Evolutionary conservation across 2,329 filamentous ascomycete genomes (phyloP), one percentile per base, ranked within the genome.

Genomic region (Aspergillus brasiliensis): DNA sequence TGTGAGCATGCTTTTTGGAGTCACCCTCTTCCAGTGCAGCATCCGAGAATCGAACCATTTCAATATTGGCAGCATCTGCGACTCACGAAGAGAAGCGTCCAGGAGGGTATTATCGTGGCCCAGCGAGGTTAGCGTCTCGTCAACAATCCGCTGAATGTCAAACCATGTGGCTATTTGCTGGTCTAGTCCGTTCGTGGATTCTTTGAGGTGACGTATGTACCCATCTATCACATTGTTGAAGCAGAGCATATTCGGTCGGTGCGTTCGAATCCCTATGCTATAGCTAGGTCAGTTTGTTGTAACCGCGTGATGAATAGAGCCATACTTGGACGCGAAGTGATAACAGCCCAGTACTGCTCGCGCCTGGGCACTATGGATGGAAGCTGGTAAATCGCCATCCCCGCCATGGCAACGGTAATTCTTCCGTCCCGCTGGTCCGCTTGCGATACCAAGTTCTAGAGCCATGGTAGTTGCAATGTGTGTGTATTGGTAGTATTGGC

Each of bases 401-500:
- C 37, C 51, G 5, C 11, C 23, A 54, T 54, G 51, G 15, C 51
- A 54, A 15, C 51, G 51, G 7, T 46, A 40, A 15, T 44, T 54
- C 8, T 44, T 54, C 13, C 28, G 38, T 7, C 51, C 51, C 15
- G 19, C 38, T 4, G 19, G n/a, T 15, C 51, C 51, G 11, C 38
- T 38, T n/a, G n/a, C 38, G 2, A 54, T 44, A 8, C 51, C 51
- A 19, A 54, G 51, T 23, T 54, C 51, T 5, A 54, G 51, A 8
- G 51, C 37, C 51, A 54, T 54, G 13, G 51, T 54, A 23, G 79
- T 78, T 5, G 81, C 81, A 63, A 83, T 80, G 60, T 83, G 80
- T 19, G 81, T 79, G 58, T 83, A 80, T 65, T 83, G 80, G 66
- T 82, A 83, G 65, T 81, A 78, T 57, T 83, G 81, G 57, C 82